Evolutionary conservation across 306 rosid species (phyloP).

Genomic region (Luffa acutangula): DNA sequence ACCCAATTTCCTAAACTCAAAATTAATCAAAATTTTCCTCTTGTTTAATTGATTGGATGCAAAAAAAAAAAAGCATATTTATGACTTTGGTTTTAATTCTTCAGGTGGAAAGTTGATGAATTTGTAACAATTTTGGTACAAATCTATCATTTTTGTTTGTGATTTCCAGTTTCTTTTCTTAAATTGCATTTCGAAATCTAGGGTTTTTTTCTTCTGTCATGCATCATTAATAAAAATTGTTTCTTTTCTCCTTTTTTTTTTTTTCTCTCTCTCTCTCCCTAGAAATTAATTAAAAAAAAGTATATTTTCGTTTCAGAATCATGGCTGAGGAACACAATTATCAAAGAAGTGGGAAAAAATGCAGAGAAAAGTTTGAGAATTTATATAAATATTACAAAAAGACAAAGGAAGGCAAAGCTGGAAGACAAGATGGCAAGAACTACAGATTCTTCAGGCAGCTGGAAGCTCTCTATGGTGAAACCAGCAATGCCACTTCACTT

Average conservation of each 20-base stretch:
- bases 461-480: conserved; percentile 91
- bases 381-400: conserved; percentile 95
- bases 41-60: neutral
- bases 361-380: conserved; percentile 94
- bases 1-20: neutral
- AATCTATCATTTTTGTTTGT: neutral
- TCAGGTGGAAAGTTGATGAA: neutral
- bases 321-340: conserved; percentile 87
- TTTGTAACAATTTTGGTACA: neutral
- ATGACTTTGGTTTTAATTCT: neutral
- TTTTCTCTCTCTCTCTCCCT: neutral
- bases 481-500: conserved; percentile 31
- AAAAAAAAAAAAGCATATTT: too few relatives aligned
- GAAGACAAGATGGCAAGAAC: conserved; percentile 94
- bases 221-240: neutral
- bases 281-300: neutral
- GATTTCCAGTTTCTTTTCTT: neutral
- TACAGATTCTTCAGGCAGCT: conserved; percentile 96
- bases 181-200: neutral
- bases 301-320: conserved; percentile 34
- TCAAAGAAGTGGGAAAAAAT: conserved; percentile 97
- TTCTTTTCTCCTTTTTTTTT: neutral
- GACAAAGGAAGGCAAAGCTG: conserved; percentile 90
- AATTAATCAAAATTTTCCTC: neutral
- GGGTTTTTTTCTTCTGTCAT: neutral